These are phyloP conservation scores for Coemansia sp. DNA, from an alignment of 192 early-diverging fungal genomes.

Conservation along the genomic window DNA sequence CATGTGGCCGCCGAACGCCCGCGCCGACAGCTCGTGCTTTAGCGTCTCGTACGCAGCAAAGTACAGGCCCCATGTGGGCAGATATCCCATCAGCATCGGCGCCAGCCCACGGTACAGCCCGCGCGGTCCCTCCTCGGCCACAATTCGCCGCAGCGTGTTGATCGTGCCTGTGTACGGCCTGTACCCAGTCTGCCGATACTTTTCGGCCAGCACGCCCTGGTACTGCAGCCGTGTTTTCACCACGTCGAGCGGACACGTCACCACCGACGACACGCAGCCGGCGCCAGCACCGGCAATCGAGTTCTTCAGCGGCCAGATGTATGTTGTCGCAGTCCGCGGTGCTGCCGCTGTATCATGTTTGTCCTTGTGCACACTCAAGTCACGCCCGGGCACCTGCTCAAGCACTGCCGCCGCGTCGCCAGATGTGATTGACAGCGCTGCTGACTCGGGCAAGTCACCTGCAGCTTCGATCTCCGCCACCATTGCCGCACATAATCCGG, in stretches of 20 bases:
- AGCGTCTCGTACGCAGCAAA: constrained; percentile 85
- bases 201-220: constrained; percentile 55
- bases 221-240: constrained; percentile 94
- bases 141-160: constrained; percentile 70
- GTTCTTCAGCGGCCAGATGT: constrained; percentile 59
- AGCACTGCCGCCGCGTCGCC: background rate
- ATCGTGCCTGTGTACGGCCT: constrained; percentile 51
- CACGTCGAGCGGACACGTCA: constrained; percentile 91
- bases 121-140: constrained; percentile 75
- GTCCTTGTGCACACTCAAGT: background rate
- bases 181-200: constrained; percentile 22
- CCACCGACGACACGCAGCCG: constrained; percentile 76
- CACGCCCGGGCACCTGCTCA: background rate
- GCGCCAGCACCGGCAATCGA: constrained; percentile 81
- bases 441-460: constrained; percentile 28
- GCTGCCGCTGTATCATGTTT: background rate
- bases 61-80: constrained; percentile 91
- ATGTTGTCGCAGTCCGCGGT: background rate
- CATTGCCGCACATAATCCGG: constrained; percentile 17
- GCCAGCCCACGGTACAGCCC: constrained; percentile 89
- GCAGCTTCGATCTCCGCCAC: constrained; percentile 25
- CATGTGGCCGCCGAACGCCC: background rate
- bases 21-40: constrained; percentile 55
- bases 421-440: constrained; percentile 8
- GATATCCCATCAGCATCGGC: constrained; percentile 83